A percentile compares a stretch with the other conserved stretches of the same genome.
These are phyloP conservation scores for Verticillium klebahnii DNA, from an alignment of 2,329 filamentous ascomycete genomes.

Conservation along the genomic window DNA sequence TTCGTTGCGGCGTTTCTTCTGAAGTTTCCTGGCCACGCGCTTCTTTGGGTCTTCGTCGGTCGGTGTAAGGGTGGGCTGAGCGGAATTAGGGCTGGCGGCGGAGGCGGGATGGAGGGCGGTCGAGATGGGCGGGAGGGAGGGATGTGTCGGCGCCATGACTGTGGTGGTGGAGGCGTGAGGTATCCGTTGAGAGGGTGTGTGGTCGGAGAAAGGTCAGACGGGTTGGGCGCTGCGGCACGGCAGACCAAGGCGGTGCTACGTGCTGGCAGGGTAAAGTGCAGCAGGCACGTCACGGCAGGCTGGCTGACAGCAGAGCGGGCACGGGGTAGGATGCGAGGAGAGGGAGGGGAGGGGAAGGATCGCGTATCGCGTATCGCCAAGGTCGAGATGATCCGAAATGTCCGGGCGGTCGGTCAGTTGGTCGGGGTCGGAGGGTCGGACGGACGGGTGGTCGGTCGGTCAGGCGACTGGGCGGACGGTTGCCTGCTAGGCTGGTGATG, in stretches of 20 bases:
- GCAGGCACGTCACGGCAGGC: not conserved
- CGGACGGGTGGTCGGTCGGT: not conserved
- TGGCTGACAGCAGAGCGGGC: not conserved
- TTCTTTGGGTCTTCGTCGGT: conserved; percentile 29
- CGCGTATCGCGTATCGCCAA: not conserved
- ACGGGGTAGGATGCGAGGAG: not conserved
- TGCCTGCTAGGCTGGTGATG: not conserved
- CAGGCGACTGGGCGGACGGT: not conserved
- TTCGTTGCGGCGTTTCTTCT: conserved; percentile 37
- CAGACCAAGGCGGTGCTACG: too few species aligned
- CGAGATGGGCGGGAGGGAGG: not conserved
- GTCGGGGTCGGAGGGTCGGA: not conserved
- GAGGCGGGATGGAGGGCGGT: not conserved
- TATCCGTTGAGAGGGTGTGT: not conserved
- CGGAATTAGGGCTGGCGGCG: conserved; percentile 4
- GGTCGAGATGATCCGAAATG: not conserved
- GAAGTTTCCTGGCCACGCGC: conserved; percentile 38
- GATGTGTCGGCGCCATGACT: not conserved
- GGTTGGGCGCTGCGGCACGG: not conserved
- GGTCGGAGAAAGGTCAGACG: not conserved
- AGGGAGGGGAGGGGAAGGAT: not conserved
- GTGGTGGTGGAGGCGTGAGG: not conserved
- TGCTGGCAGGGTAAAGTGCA: too few species aligned
- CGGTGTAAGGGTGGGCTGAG: conserved; percentile 6
- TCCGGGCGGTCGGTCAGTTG: not conserved